These are phyloP conservation scores for Coprinopsis strossmayeri DNA, from an alignment of 768 basidiomycete species.

Conservation along the genomic window DNA sequence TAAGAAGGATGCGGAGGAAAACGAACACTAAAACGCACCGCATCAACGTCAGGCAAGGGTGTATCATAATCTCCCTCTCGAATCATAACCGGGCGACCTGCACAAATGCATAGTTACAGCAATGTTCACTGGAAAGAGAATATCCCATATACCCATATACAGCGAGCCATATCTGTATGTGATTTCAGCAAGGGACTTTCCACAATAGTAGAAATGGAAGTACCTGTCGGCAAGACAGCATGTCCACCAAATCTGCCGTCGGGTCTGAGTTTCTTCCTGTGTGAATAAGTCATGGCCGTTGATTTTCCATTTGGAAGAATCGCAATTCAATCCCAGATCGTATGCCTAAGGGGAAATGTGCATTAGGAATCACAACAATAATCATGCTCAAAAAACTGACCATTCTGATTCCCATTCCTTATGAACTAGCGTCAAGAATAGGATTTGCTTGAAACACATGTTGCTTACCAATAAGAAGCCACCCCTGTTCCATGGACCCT, in stretches of 20 bases:
- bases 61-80: conserved; percentile 67
- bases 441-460: conserved; percentile 5
- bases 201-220: neutral
- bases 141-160: conserved; percentile 64
- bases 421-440: too few relatives aligned
- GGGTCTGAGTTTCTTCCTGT: conserved; percentile 57
- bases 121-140: conserved; percentile 4
- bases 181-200: neutral
- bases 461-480: conserved; percentile 67
- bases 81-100: conserved; percentile 64
- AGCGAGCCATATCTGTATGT: conserved; percentile 51
- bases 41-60: conserved; percentile 47
- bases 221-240: conserved; percentile 69
- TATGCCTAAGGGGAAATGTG: too few relatives aligned
- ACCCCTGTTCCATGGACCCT: conserved; percentile 77
- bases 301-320: conserved; percentile 68
- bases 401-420: conserved; percentile 26
- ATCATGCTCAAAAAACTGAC: too few relatives aligned
- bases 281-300: conserved; percentile 57
- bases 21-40: conserved; percentile 30
- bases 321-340: conserved; percentile 76
- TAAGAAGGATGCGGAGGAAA: conserved; percentile 3
- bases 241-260: conserved; percentile 77
- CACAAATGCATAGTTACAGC: conserved; percentile 4
- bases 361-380: too few relatives aligned